Evolutionary conservation across 2,329 filamentous ascomycete species (phyloP), one percentile per base, ranked within the genome.

Genomic region (Alternaria arborescens): DNA sequence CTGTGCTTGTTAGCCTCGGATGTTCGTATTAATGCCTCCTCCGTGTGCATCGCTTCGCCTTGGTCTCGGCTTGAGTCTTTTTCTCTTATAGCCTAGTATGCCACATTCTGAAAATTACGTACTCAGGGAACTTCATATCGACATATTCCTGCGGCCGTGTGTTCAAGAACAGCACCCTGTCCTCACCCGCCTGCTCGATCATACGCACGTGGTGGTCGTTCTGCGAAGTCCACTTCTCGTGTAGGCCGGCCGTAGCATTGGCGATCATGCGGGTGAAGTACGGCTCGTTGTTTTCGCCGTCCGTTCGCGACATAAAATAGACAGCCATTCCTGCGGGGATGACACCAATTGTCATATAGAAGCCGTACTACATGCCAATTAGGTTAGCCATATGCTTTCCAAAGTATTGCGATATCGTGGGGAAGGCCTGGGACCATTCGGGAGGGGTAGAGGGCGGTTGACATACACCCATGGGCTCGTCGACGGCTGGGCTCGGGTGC

Each of bases 61-160:
- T 12, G 14, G 11, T 2, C 8, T 22, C 30, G 22, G 4, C 12
- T 36, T 20, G 6, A 3, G n/a, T 1, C 10, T 14, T 26, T 7
- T 24, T n/a, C 20, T 28, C 10, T 1, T 20, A n/a, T 30, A 36
- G 11, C 12, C 6, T 42, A 8, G 38, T 3, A 2, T 26, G 30
- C 24, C 28, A 8, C n/a, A 18, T 7, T 40, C 10, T 43, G 24
- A 41, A 10, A 40, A 40, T 10, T 32, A 85, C 88, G 64, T 85
- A 91, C 89, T 91, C 89, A 34, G 86, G 87, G 70, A 85, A 88
- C 73, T 79, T 85, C 76, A 91, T 76, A 20, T 87, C 82, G 44
- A 87, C 79, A 67, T 82, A 76, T 55, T 78, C 81, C 66, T 82
- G 78, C 30, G 83, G 80, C 71, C 77, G 76, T n/a, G 73, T 68